Evolutionary conservation across 139 green algal species (phyloP), one percentile per base, ranked within the genome.

Genomic region (Pleodorina starrii): DNA sequence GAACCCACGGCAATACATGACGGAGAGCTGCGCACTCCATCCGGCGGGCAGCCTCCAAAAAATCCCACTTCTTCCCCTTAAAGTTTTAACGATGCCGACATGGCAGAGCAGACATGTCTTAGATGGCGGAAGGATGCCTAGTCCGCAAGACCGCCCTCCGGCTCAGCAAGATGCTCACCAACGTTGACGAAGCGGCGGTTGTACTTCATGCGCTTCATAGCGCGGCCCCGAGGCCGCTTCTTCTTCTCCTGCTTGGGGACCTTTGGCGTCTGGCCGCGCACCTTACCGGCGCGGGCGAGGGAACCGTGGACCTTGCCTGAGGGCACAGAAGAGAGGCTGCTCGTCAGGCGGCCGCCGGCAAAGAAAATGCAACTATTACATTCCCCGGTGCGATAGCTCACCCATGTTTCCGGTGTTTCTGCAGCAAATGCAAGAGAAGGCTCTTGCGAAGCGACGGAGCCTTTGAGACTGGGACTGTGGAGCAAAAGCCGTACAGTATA

Each of bases 221-320:
- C 98, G 71, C 98, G 95, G 81, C 97, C 98, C 90, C 77, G 95
- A 51, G 96, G 96, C 83, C 93, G 93, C 95, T 99, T 99, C 96
- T 99, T 99, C 97, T 99, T 99, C 85, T 99, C 98, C 94, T 99
- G 97, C 92, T 98, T 98, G 42, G 95, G 95, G 16, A 99, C 98
- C 97, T 99, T 99, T 71, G 98, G 98, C n/a, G 96, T 98, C 95
- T 99, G 98, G 85, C 97, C 97, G 75, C 98, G 96, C 90, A 99
- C 98, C 96, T 99, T 99, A 92, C 98, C 98, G 93, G 98, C 98
- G 97, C 98, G 98, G 77, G 98, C 98, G 57, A 99, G 93, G 63
- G 98, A 99, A 91, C 98, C 98, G 97, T 99, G 98, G 44, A 99
- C 98, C 95, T 99, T 99, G 85, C 98, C 97, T 98, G 94, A 90